A percentile compares a stretch with the other conserved stretches of the same genome.
These are phyloP conservation scores for Brassica nigra DNA, from an alignment of 345 rosid species.

Conservation along the genomic window DNA sequence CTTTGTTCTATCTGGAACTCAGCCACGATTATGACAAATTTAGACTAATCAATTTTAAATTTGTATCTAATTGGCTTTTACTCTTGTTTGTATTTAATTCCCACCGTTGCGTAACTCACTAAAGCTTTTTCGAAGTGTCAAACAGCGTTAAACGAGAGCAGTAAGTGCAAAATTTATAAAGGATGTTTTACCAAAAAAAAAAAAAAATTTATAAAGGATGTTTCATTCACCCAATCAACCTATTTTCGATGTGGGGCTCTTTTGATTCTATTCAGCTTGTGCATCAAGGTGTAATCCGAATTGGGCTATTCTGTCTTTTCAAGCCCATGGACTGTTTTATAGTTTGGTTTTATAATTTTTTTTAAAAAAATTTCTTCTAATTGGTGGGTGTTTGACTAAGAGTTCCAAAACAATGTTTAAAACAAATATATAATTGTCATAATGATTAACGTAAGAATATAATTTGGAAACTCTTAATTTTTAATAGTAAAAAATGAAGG, in stretches of 20 bases:
- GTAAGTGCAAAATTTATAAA: neutral
- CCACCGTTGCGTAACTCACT: neutral
- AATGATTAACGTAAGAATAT: too few species aligned
- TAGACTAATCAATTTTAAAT: neutral
- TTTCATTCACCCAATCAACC: neutral
- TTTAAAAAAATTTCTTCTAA: neutral
- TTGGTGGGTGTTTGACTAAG: neutral
- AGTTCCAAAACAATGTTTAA: neutral
- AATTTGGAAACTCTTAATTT: too few species aligned
- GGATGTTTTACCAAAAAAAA: neutral
- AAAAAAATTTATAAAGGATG: neutral
- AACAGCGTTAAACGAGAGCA: accelerated
- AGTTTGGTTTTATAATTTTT: neutral
- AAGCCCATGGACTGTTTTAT: neutral
- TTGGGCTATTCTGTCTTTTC: neutral
- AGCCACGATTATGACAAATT: neutral
- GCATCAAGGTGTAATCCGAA: neutral
- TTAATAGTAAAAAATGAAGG: too few species aligned
- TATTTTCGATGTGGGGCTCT: neutral
- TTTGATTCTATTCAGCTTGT: neutral
- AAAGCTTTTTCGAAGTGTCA: neutral
- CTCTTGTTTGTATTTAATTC: neutral
- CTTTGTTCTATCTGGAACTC: neutral
- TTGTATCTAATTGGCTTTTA: neutral
- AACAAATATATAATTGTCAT: neutral